phyloP scores from a whole-genome alignment of 306 rosid genomes.

The Albizia julibrissin region DNA sequence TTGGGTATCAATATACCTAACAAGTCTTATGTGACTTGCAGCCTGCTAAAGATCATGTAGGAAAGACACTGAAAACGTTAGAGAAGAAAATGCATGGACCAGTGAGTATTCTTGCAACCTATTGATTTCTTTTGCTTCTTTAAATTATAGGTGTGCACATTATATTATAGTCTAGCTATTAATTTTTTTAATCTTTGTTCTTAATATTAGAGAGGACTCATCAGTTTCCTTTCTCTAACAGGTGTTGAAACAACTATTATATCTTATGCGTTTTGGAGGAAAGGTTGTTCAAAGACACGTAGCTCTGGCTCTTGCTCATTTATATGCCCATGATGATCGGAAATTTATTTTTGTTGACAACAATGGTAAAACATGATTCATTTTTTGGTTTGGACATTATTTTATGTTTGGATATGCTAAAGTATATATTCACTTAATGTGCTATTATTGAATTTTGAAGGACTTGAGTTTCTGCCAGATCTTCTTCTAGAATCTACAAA shows the following conservation, averaged over 20 bases:
- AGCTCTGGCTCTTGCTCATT: slow-evolving; percentile 87
- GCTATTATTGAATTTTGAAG: slow-evolving; percentile 43
- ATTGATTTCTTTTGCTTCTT: slow-evolving; percentile 10
- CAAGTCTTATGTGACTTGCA: slow-evolving; percentile 42
- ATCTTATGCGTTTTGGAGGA: slow-evolving; percentile 68
- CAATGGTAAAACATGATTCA: slow-evolving; percentile 52
- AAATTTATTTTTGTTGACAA: slow-evolving; percentile 75
- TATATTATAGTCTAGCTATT: not conserved
- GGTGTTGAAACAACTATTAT: slow-evolving; percentile 73
- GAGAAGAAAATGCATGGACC: slow-evolving; percentile 80
- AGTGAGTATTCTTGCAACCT: slow-evolving; percentile 54
- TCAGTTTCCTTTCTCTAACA: slow-evolving; percentile 35
- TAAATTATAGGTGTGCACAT: not conserved
- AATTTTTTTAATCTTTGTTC: not conserved
- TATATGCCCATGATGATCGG: slow-evolving; percentile 65
- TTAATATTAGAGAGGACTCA: slow-evolving; percentile 1
- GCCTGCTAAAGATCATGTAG: slow-evolving; percentile 87
- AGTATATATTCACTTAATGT: slow-evolving; percentile 12
- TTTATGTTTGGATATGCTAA: not conserved
- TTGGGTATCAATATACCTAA: slow-evolving; percentile 2
- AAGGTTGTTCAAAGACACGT: slow-evolving; percentile 64
- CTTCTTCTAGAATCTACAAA: slow-evolving; percentile 56
- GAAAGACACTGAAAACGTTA: slow-evolving; percentile 76
- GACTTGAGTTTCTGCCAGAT: slow-evolving; percentile 72
- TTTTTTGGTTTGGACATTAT: not conserved